Conservation (phyloP, 225 moss, liverwort and hornwort genomes). For the Polytrichum formosum region DNA sequence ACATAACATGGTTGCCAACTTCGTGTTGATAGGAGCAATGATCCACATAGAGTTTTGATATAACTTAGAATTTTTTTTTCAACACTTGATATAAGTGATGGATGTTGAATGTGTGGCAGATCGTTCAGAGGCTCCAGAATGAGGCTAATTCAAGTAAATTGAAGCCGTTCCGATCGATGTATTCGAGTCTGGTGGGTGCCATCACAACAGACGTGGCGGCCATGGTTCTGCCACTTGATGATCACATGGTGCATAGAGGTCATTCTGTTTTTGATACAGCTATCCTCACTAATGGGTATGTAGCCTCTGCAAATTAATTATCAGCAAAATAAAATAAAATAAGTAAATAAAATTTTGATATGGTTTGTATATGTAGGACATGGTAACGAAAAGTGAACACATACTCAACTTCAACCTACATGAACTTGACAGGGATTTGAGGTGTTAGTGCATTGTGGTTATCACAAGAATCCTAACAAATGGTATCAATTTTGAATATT, state of each 20-base stretch:
- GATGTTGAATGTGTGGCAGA: slow-evolving; percentile 32
- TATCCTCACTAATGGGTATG: slow-evolving; percentile 60
- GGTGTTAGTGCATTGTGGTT: too few species aligned
- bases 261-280: slow-evolving; percentile 90
- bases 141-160: slow-evolving; percentile 30
- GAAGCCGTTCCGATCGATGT: slow-evolving; percentile 74
- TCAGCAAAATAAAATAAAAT: too few species aligned
- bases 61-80: neutral
- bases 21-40: too few species aligned
- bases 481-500: too few species aligned
- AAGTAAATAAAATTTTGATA: too few species aligned
- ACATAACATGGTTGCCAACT: neutral
- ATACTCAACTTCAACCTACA: too few species aligned
- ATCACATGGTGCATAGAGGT: slow-evolving; percentile 97
- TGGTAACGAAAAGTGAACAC: too few species aligned
- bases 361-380: too few species aligned
- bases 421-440: too few species aligned
- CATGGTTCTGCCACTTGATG: slow-evolving; percentile 92
- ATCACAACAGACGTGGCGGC: slow-evolving; percentile 87
- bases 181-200: slow-evolving; percentile 83
- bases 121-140: slow-evolving; percentile 54
- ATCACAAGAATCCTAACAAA: too few species aligned
- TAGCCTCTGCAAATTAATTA: neutral
- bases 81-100: neutral
- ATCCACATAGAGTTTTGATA: too few species aligned